A percentile compares a stretch with the other conserved stretches of the same genome.
Conservation (phyloP, 176 grass and related monocot species). For the Pharus latifolius region DNA sequence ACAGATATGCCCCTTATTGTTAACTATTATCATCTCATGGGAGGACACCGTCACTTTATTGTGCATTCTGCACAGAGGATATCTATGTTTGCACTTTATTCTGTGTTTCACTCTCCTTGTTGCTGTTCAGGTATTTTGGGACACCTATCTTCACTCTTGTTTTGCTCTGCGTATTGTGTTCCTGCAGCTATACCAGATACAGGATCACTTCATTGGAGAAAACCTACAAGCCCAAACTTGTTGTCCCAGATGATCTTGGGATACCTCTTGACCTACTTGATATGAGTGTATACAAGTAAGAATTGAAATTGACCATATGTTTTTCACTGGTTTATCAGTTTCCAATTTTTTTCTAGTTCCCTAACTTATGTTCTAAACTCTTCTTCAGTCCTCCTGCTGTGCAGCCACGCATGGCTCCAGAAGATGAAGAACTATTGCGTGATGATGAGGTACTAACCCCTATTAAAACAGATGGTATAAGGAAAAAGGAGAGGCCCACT, state of each 20-base stretch:
- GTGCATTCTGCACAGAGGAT: background rate
- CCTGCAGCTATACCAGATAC: conserved; percentile 82
- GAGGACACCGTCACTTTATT: background rate
- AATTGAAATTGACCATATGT: conserved; percentile 11
- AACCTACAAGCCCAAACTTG: conserved; percentile 79
- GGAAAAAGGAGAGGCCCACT: conserved; percentile 86
- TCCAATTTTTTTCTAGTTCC: conserved; percentile 1
- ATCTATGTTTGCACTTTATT: too few relatives aligned
- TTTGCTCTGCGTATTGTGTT: background rate
- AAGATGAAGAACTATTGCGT: conserved; percentile 85
- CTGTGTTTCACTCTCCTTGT: background rate
- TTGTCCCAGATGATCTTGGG: conserved; percentile 83
- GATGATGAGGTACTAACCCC: conserved; percentile 84
- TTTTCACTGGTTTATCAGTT: background rate
- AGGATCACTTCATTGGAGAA: conserved; percentile 93
- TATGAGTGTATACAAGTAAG: conserved; percentile 92
- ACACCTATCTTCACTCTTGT: conserved; percentile 9
- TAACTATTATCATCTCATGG: background rate
- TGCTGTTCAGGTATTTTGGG: background rate
- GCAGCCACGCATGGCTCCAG: conserved; percentile 37
- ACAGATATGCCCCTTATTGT: background rate
- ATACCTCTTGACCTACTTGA: conserved; percentile 98
- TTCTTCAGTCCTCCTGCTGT: conserved; percentile 47
- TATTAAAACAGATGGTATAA: conserved; percentile 88
- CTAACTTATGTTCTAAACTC: conserved; percentile 5